Base-by-base conservation (phyloP, 768 basidiomycete species). In the Gautieria morchelliformis region DNA sequence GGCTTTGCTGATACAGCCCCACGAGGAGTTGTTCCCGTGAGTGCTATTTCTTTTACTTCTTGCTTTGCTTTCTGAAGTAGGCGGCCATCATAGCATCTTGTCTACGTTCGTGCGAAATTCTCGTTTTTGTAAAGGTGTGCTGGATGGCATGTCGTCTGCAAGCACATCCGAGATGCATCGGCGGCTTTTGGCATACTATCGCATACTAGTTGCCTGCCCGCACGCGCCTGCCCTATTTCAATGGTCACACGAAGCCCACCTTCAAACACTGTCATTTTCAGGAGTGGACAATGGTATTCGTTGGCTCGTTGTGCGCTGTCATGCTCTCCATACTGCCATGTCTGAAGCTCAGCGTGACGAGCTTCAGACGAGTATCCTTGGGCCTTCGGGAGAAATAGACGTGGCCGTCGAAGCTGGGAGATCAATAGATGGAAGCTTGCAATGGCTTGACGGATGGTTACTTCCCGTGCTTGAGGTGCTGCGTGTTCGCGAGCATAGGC, bases 151-250 rank as follows among this genome's bases (percentile, higher is more conserved):
- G 4, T 49, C 67, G n/a, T 58, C 63, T 1, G 58, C 75, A 49
- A 75, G 83, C 39, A 54, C 68, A 5, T 64, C 65, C 19, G 75
- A 77, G n/a, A 70, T 93, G 12, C 89, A 93, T 22, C 74, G 75
- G 51, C 68, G 87, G 0, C 77, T 96, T 33, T 74, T 95, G 45
- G 80, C 88, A 0, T 90, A 93, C 64, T 88, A 88, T 65, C 84
- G 93, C 40, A 77, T 95, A 50, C 74, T 93, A 17, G 76, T 78
- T 65, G 82, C 82, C 22, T 92, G 89, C 67, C 82, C 83, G 15
- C 73, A 81, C 60, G 75, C 93, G 19, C 84, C 90, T 2, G 59
- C 65, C 15, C 70, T 79, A 15, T 70, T 83, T n/a, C 63, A 70
- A 35, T 95, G 93, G 92, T 67, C 80, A 2, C 53, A 72, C 14